A percentile compares a stretch with the other conserved stretches of the same genome.
These are phyloP conservation scores for Dactylorhiza incarnata DNA, from an alignment of 106 monocot genomes.

Conservation along the genomic window DNA sequence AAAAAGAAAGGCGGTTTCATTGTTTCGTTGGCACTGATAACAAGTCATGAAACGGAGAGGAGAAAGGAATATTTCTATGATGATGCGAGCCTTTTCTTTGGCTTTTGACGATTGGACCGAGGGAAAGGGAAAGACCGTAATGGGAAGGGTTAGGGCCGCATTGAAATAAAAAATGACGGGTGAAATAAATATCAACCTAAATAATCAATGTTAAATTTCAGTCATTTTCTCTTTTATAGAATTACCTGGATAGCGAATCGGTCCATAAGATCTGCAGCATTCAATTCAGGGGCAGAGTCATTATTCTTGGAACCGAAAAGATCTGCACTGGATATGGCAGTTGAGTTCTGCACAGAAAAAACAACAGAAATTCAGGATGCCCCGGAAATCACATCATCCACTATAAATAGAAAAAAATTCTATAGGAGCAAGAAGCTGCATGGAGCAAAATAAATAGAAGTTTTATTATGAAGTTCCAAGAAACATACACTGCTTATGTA, in stretches of 20 bases:
- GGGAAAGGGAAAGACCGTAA: no score
- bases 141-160: no score
- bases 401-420: background rate
- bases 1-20: background rate
- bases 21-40: background rate
- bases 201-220: no score
- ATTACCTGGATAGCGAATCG: slow-evolving; percentile 77
- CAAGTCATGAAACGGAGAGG: background rate
- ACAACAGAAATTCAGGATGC: background rate
- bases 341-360: slow-evolving; percentile 37
- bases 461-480: background rate
- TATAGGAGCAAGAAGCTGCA: background rate
- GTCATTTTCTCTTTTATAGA: background rate
- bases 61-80: no score
- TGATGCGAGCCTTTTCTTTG: no score
- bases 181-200: no score
- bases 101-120: no score
- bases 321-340: slow-evolving; percentile 89
- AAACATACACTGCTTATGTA: background rate
- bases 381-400: background rate
- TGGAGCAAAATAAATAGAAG: background rate
- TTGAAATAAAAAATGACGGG: no score
- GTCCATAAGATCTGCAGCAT: slow-evolving; percentile 66
- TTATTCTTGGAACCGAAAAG: slow-evolving; percentile 48
- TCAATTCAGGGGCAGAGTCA: slow-evolving; percentile 49